Conservation (phyloP, 1,139 yeast species). For the Pichia sp. region DNA sequence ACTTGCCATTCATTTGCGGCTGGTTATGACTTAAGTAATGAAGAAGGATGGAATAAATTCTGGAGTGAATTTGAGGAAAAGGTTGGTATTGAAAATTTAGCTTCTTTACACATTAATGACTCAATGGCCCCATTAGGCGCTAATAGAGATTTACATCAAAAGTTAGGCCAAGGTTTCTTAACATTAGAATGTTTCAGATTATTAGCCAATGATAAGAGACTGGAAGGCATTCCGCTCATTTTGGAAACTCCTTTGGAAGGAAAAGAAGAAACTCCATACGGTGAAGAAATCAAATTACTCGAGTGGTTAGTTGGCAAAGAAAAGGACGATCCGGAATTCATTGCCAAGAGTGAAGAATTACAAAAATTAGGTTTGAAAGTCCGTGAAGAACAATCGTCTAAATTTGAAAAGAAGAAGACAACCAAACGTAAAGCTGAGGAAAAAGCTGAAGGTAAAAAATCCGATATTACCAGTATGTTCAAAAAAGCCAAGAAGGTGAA, state of each 20-base stretch:
- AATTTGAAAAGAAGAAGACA: conserved; percentile 32
- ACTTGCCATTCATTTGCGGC: conserved; percentile 97
- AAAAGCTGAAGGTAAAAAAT: conserved; percentile 9
- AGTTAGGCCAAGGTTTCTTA: conserved; percentile 83
- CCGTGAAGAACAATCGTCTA: conserved; percentile 37
- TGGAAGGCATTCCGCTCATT: conserved; percentile 73
- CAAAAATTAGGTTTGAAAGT: conserved; percentile 57
- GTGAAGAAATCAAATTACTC: conserved; percentile 73
- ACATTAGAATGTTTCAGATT: conserved; percentile 83
- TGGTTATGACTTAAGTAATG: conserved; percentile 80
- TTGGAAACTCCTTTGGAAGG: conserved; percentile 76
- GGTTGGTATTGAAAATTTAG: conserved; percentile 72
- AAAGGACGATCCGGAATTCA: conserved; percentile 54
- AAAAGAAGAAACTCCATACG: conserved; percentile 56
- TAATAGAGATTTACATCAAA: conserved; percentile 88
- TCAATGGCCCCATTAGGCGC: conserved; percentile 94
- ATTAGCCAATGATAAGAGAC: conserved; percentile 64
- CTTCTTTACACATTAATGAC: conserved; percentile 87
- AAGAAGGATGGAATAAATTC: conserved; percentile 56
- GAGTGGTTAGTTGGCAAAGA: conserved; percentile 65
- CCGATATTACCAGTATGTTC: conserved; percentile 26
- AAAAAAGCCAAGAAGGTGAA: conserved; percentile 20
- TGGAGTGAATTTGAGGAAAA: conserved; percentile 72
- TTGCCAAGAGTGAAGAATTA: conserved; percentile 48
- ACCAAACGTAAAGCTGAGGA: conserved; percentile 19